Conservation (phyloP, 75 land plant genomes). For the Sequoiadendron giganteum region DNA sequence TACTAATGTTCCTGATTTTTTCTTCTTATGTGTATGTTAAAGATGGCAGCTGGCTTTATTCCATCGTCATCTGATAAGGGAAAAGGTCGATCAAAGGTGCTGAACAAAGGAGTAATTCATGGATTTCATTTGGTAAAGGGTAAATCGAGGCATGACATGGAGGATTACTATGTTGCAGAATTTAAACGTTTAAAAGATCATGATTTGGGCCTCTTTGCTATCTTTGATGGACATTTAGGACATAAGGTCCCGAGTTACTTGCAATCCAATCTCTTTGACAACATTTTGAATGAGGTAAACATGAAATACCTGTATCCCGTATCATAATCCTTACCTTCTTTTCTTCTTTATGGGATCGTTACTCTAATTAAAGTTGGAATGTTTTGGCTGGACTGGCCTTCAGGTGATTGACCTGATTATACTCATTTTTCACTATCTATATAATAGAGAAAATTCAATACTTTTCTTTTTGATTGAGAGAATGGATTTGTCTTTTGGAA, state of each 20-base stretch:
- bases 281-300: conserved; percentile 71
- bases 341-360: neutral
- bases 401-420: neutral
- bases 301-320: neutral
- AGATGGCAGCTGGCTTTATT: conserved; percentile 32
- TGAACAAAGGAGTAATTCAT: conserved; percentile 36
- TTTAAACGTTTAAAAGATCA: conserved; percentile 28
- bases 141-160: conserved; percentile 78
- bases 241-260: conserved; percentile 60
- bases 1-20: neutral
- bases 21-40: conserved; percentile 1
- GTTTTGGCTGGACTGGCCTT: neutral
- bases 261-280: conserved; percentile 62
- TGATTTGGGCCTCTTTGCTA: conserved; percentile 80
- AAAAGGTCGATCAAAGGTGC: conserved; percentile 46
- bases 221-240: conserved; percentile 91
- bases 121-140: conserved; percentile 78
- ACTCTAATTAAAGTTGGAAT: neutral
- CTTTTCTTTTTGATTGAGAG: neutral
- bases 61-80: conserved; percentile 49
- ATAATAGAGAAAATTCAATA: neutral
- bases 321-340: neutral
- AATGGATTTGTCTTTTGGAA: neutral
- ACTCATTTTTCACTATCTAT: neutral
- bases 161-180: conserved; percentile 79